A percentile compares a stretch with the other conserved stretches of the same genome.
Conservation (phyloP, 257 asterid species). For the Cynanchum wilfordii region DNA sequence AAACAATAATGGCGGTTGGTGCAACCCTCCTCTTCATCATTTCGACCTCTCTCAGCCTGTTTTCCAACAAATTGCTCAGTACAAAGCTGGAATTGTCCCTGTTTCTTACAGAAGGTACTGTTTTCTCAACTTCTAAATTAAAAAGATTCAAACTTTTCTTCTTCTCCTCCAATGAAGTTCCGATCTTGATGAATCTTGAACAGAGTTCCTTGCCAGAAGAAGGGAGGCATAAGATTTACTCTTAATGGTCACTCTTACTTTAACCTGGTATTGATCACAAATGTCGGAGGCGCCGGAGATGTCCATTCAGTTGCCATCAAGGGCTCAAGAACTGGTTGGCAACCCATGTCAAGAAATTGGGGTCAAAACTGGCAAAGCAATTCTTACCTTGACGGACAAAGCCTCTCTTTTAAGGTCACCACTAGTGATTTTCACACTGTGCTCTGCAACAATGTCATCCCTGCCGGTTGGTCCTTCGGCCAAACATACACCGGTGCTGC, state of each 20-base stretch:
- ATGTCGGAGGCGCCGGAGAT: slow-evolving; percentile 55
- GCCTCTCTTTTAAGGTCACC: slow-evolving; percentile 46
- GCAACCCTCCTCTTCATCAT: slow-evolving; percentile 28
- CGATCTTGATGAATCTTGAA: background rate
- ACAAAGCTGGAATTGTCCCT: slow-evolving; percentile 30
- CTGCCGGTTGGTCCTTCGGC: slow-evolving; percentile 39
- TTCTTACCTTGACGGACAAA: slow-evolving; percentile 39
- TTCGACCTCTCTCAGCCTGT: slow-evolving; percentile 32
- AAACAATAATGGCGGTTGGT: slow-evolving; percentile 27
- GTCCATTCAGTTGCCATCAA: slow-evolving; percentile 41
- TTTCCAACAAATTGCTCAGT: slow-evolving; percentile 27
- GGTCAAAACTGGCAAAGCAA: slow-evolving; percentile 60
- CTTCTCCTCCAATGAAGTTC: background rate
- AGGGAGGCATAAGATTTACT: slow-evolving; percentile 49
- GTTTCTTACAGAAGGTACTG: slow-evolving; percentile 27
- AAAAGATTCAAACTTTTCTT: no score
- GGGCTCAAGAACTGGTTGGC: slow-evolving; percentile 42
- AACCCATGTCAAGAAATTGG: slow-evolving; percentile 51
- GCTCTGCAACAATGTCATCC: slow-evolving; percentile 27
- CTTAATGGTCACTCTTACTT: slow-evolving; percentile 53
- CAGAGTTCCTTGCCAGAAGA: slow-evolving; percentile 46
- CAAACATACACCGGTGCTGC: slow-evolving; percentile 36
- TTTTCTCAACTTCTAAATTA: background rate
- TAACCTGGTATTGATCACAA: slow-evolving; percentile 47
- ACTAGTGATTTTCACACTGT: slow-evolving; percentile 38